Base-by-base conservation (phyloP, 2,329 filamentous ascomycete genomes). In the Paradendryphiella salina region DNA sequence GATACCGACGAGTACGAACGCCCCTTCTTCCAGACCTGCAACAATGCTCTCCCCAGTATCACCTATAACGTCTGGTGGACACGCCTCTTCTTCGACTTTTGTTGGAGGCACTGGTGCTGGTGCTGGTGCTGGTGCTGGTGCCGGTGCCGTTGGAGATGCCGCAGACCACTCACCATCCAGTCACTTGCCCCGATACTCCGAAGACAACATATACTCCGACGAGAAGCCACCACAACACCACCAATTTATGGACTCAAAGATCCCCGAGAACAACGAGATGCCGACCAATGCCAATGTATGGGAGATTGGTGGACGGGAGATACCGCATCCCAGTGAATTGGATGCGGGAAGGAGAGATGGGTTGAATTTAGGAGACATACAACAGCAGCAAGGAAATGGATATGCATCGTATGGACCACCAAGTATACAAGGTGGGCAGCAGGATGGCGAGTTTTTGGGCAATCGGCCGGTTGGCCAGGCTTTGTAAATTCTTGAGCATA, bases 261-360 rank as follows among this genome's bases (percentile, higher is more conserved):
- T 42, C 18, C 44, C 40, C 4, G 18, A 23, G 18, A 36, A 23
- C 2, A 50, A 46, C 13, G 56, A 59, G 17, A 52, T 56, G 53
- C 29, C 43, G 9, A 59, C 53, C 1, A 51, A 7, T 15, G 50
- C 50, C 8, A 59, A 59, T 21, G 43, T 57, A 2, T 57, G 50
- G 54, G 56, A 59, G 20, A 31, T 59, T 4, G 56, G 53, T 4
- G 51, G 50, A 2, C 45, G 39, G 14, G 56, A 52, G 9, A 39
- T 34, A 14, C 34, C 47, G 2, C 14, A 35, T n/a, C 35, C 39
- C 13, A 35, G 21, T 5, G 54, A 57, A 14, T 29, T 59, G 31
- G 54, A 54, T 14, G 49, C 45, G 2, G 49, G 37, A 0, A 37
- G 32, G 14, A 40, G 48, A 9, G 42, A 39, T 10, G 46, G 40